These are phyloP conservation scores for Podospora pseudoanserina DNA, from an alignment of 495 filamentous ascomycete genomes.

Conservation along the genomic window DNA sequence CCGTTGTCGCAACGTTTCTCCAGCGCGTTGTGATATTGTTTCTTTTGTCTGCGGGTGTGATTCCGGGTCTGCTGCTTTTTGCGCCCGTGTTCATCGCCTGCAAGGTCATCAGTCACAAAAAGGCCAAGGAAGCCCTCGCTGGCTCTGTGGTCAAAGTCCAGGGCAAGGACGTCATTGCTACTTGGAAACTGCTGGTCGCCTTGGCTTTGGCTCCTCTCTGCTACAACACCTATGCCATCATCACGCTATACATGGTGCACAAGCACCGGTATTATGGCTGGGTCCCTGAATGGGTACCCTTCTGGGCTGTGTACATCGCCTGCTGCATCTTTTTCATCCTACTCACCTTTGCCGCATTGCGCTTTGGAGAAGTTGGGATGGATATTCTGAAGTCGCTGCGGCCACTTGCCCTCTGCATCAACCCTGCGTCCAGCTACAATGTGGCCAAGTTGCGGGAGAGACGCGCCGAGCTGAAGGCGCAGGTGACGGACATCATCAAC, in stretches of 20 bases:
- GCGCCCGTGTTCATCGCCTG: constrained; percentile 85
- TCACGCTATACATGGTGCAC: constrained; percentile 5
- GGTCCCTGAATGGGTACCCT: constrained; percentile 73
- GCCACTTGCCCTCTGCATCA: constrained; percentile 83
- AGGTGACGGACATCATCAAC: constrained; percentile 91
- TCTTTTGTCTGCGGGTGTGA: constrained; percentile 71
- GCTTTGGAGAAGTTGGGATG: constrained; percentile 96
- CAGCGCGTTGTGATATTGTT: constrained; percentile 76
- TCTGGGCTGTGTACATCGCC: constrained; percentile 68
- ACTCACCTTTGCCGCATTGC: constrained; percentile 89
- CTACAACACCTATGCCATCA: constrained; percentile 52
- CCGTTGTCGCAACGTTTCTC: constrained; percentile 70
- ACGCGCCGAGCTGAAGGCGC: constrained; percentile 67
- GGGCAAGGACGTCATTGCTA: constrained; percentile 92
- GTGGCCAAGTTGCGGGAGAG: constrained; percentile 72
- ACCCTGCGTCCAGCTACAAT: constrained; percentile 77
- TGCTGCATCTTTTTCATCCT: constrained; percentile 78
- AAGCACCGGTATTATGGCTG: constrained; percentile 74
- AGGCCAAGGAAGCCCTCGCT: constrained; percentile 85
- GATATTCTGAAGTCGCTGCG: constrained; percentile 94
- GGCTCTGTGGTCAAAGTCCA: constrained; percentile 92
- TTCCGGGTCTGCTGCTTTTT: constrained; percentile 87
- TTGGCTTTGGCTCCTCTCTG: constrained; percentile 82
- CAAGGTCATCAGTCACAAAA: constrained; percentile 85
- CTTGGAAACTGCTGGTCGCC: constrained; percentile 95